Base-by-base conservation (phyloP, 148 eudicot species). In the Chenopodium quinoa region DNA sequence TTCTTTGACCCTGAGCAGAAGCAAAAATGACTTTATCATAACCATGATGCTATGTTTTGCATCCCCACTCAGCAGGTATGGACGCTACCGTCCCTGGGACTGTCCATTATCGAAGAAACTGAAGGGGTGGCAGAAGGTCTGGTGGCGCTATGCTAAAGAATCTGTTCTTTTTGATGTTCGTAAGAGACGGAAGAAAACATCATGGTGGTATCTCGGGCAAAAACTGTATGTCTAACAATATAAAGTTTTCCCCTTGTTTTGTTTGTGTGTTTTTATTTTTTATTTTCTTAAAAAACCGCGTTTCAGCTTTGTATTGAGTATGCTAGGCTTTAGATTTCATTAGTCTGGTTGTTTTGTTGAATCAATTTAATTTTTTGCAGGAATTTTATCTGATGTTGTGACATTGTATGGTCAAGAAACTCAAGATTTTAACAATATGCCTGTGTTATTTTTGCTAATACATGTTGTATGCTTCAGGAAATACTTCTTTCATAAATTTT, bases 111-210 rank as follows among this genome's bases (percentile, higher is more conserved):
- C 84, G 73, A 85, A 82, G 82, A 91, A 88, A 87, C 85, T 29
- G 32, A 77, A 83, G 76, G 99, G 99, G 54, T 95, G 99, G 99
- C 97, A 91, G 85, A 90, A 78, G 80, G 82, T 76, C 10, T 93
- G 99, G 99, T 95, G 99, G 99, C 93, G 88, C 50, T 95, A 93
- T 88, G 99, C 97, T 86, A 97, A 91, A 76, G 89, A 90, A 67
- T 92, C 97, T 67, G 88, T 95, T 78, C 81, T 95, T 60, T 88
- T 89, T 79, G 97, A 93, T 86, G 95, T 93, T 78, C 90, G 90
- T 58, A 92, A 92, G 83, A 91, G 85, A 81, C 82, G 90, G 85
- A 93, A 88, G 86, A 95, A 83, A 86, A 92, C 86, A 25, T 95
- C 99, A 62, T 93, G 97, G 97, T 91, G 89, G 82, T 92, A 91